Conservation (phyloP, 768 basidiomycete species). For the Trametes coccinea region DNA sequence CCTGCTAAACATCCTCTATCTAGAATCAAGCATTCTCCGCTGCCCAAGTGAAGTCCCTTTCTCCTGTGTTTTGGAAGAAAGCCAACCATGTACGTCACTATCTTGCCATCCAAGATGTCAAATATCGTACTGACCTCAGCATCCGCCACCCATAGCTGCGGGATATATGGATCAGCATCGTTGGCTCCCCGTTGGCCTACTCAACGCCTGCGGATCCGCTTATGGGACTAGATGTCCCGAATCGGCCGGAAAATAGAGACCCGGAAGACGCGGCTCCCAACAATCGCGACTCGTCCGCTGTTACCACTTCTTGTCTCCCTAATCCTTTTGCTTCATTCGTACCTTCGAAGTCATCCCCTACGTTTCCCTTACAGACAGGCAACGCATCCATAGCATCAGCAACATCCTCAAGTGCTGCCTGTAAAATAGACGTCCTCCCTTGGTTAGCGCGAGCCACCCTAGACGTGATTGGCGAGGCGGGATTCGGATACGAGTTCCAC, state of each 20-base stretch:
- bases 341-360: constrained; percentile 22
- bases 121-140: not conserved
- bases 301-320: constrained; percentile 23
- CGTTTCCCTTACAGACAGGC: not conserved
- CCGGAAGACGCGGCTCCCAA: constrained; percentile 6
- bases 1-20: not conserved
- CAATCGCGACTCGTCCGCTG: constrained; percentile 8
- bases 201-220: constrained; percentile 11
- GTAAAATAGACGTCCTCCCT: constrained; percentile 54
- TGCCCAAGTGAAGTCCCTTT: constrained; percentile 47
- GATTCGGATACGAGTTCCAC: constrained; percentile 58
- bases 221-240: constrained; percentile 1
- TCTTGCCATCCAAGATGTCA: not conserved
- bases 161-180: constrained; percentile 41
- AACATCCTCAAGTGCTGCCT: not conserved
- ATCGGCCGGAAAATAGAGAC: constrained; percentile 10
- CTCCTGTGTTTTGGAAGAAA: constrained; percentile 60
- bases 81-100: constrained; percentile 45
- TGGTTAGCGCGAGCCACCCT: constrained; percentile 71
- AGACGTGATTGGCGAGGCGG: constrained; percentile 77
- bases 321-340: constrained; percentile 30
- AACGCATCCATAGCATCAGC: not conserved
- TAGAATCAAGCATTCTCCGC: constrained; percentile 56
- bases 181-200: constrained; percentile 13
- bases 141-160: constrained; percentile 39